Conservation (phyloP, 2,329 filamentous ascomycete genomes). For the Arthroderma sp. region DNA sequence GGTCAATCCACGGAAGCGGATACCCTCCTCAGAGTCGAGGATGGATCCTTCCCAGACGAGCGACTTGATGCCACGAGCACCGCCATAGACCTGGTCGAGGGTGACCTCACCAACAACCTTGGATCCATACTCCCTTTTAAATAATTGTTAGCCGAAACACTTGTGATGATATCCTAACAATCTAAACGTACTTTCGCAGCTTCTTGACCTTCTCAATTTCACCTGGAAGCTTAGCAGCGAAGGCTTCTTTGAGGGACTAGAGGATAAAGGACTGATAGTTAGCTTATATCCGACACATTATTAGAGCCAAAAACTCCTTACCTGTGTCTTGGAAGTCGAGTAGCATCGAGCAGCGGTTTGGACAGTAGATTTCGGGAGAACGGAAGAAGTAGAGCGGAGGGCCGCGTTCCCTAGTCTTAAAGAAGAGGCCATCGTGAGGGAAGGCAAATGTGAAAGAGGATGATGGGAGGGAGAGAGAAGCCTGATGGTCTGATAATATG, state of each 20-base stretch:
- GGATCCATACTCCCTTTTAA: slow-evolving; percentile 70
- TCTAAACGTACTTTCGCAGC: slow-evolving; percentile 66
- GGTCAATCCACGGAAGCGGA: slow-evolving; percentile 97
- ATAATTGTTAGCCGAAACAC: no score
- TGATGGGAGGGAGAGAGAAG: slow-evolving; percentile 8
- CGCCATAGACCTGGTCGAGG: slow-evolving; percentile 97
- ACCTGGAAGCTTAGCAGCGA: slow-evolving; percentile 85
- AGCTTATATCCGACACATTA: slow-evolving; percentile 6
- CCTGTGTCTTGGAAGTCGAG: slow-evolving; percentile 75
- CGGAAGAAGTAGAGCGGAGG: slow-evolving; percentile 58
- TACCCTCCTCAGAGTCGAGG: slow-evolving; percentile 96
- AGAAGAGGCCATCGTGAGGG: slow-evolving; percentile 57
- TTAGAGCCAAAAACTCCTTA: slow-evolving; percentile 31
- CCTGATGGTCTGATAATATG: slow-evolving; percentile 1
- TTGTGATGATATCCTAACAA: no score
- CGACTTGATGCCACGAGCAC: slow-evolving; percentile 96
- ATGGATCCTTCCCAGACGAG: slow-evolving; percentile 99
- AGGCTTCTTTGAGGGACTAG: slow-evolving; percentile 94
- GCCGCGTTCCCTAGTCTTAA: slow-evolving; percentile 69
- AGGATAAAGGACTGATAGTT: slow-evolving; percentile 9
- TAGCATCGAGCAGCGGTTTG: slow-evolving; percentile 69
- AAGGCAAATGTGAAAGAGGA: slow-evolving; percentile 8
- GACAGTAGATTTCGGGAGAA: slow-evolving; percentile 53
- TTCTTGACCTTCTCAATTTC: slow-evolving; percentile 99
- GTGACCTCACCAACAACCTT: slow-evolving; percentile 97